Conservation (phyloP, 2,329 filamentous ascomycete genomes). For the Thielaviopsis euricoi region DNA sequence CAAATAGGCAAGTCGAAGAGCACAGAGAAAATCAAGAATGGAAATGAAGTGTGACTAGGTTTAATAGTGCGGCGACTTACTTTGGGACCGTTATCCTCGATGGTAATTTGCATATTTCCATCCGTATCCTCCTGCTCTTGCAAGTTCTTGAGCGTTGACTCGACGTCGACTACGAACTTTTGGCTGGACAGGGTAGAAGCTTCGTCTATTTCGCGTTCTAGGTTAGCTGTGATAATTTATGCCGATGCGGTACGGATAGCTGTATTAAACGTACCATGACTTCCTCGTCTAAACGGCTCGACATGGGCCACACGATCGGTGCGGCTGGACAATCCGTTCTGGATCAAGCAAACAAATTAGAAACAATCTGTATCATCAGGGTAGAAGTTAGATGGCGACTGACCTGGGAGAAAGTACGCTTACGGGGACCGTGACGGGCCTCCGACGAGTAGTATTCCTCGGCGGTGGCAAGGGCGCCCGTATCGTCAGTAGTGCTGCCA, state of each 20-base stretch:
- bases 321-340: slow-evolving; percentile 38
- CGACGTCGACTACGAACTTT: slow-evolving; percentile 67
- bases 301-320: slow-evolving; percentile 34
- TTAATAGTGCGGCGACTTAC: slow-evolving; percentile 26
- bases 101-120: slow-evolving; percentile 90
- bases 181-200: slow-evolving; percentile 6
- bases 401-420: slow-evolving; percentile 41
- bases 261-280: slow-evolving; percentile 31
- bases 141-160: slow-evolving; percentile 63
- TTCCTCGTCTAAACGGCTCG: slow-evolving; percentile 41
- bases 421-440: slow-evolving; percentile 35
- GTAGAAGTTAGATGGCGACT: slow-evolving; percentile 6
- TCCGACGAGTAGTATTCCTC: slow-evolving; percentile 42
- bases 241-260: background rate
- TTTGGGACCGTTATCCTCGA: slow-evolving; percentile 89
- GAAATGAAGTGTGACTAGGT: background rate
- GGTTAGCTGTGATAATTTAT: background rate
- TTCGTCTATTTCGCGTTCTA: slow-evolving; percentile 4
- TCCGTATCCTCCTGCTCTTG: slow-evolving; percentile 83
- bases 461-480: slow-evolving; percentile 37
- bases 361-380: slow-evolving; percentile 16
- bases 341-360: background rate
- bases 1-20: slow-evolving; percentile 6
- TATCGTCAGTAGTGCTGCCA: slow-evolving; percentile 30
- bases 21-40: background rate